phyloP scores from a whole-genome alignment of 768 basidiomycete species.

The Mycena crocata region DNA sequence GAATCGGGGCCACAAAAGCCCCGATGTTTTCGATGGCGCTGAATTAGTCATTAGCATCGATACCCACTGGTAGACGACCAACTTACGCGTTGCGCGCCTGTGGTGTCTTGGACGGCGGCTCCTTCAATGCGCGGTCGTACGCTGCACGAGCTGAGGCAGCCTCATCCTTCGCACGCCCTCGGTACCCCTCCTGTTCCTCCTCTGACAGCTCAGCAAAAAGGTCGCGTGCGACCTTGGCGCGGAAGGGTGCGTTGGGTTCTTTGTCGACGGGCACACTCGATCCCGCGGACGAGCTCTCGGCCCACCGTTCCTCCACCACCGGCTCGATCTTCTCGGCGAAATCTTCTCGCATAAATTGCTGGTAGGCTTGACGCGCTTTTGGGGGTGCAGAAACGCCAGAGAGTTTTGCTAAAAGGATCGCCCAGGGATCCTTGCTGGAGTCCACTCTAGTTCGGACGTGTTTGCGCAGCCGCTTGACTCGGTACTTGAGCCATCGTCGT shows the following conservation, averaged over 20 bases:
- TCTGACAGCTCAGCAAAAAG: not conserved
- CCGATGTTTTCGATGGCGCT: too few relatives aligned
- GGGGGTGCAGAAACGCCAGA: not conserved
- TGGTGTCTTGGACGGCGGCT: too few relatives aligned
- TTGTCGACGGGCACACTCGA: not conserved
- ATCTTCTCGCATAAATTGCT: not conserved
- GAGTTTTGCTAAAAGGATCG: not conserved
- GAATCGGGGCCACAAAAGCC: too few relatives aligned
- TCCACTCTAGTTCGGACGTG: not conserved
- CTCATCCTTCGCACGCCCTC: too few relatives aligned
- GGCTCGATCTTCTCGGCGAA: not conserved
- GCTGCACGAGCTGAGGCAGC: too few relatives aligned
- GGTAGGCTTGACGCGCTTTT: not conserved
- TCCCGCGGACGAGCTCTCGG: not conserved
- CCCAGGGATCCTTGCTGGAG: not conserved
- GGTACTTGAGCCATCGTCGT: not conserved
- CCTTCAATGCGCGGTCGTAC: too few relatives aligned
- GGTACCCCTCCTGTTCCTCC: not conserved
- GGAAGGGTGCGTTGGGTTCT: not conserved
- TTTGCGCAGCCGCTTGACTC: not conserved
- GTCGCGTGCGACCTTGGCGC: not conserved
- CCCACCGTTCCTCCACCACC: not conserved
- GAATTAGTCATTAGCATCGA: too few relatives aligned
- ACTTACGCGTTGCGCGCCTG: too few relatives aligned
- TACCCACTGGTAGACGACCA: too few relatives aligned